Evolutionary conservation across 2,329 filamentous ascomycete species (phyloP), one percentile per base, ranked within the genome.

Genomic region (Scedosporium dehoogii): DNA sequence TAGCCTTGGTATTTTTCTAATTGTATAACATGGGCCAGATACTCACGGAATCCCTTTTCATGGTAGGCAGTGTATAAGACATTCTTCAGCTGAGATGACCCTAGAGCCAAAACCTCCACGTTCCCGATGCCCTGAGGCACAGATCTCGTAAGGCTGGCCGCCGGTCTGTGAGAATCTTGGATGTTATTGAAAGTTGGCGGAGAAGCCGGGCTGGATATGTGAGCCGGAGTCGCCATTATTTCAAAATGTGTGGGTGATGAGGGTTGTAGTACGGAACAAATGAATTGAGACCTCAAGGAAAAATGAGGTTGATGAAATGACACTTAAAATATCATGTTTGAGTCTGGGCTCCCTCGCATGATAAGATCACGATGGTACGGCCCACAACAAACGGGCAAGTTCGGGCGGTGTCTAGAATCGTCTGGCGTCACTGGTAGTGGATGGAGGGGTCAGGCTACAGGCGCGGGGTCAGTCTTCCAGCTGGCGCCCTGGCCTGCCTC

Each of bases 51-150:
- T 12, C 59, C 59, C 16, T 61, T 61, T 41, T 61, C 59, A 56
- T 61, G 59, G 18, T 61, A 61, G 21, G 59, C 59, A 2, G 59
- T 61, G 25, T 61, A 61, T 25, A 61, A 33, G 6, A 61, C 18
- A 56, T 61, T 51, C 46, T 61, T 61, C 21, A 61, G 33, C 2
- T 61, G 48, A 7, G 59, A 61, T 5, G 59, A 44, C 16, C 59
- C 59, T 3, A 61, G 48, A 10, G 33, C 59, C 9, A 61, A 23
- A 21, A 61, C 23, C 3, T 61, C 46, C n/a, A 51, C 46, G 41
- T 56, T 56, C 21, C 46, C 48, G 25, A 61, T 51, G 48, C 59
- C 48, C n/a, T 61, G 59, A n/a, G 59, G 59, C n/a, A 61, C 33
- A 6, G 59, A 61, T 41, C 59, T 38, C 27, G 59, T 61, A 6